These are phyloP conservation scores for Leccinum fallax DNA, from an alignment of 1,284 basidiomycete genomes.

Conservation along the genomic window DNA sequence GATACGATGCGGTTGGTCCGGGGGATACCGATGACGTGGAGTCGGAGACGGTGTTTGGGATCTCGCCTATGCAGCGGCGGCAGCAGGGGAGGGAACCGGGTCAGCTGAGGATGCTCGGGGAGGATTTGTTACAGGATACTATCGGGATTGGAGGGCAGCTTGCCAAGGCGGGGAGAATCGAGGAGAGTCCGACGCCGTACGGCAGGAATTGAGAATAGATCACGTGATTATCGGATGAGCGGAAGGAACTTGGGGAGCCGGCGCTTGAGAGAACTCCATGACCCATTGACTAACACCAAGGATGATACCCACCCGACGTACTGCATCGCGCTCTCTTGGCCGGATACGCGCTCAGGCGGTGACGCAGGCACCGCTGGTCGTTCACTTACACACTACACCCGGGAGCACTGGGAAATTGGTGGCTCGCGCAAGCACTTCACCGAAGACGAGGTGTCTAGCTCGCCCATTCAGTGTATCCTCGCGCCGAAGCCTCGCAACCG, in stretches of 20 bases:
- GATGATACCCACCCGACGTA: constrained; percentile 38
- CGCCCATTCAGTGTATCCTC: not conserved
- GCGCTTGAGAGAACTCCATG: not conserved
- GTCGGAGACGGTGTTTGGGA: constrained; percentile 69
- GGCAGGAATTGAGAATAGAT: constrained; percentile 14
- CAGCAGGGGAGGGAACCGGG: constrained; percentile 30
- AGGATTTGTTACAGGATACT: constrained; percentile 63
- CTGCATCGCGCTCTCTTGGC: constrained; percentile 24
- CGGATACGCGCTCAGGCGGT: constrained; percentile 20
- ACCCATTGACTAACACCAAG: not conserved
- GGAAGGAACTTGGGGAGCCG: constrained; percentile 26
- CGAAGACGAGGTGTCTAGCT: constrained; percentile 3
- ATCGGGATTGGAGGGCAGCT: constrained; percentile 58
- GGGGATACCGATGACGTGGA: constrained; percentile 7
- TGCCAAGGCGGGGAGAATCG: constrained; percentile 47
- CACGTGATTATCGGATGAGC: constrained; percentile 22
- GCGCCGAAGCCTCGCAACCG: constrained; percentile 21
- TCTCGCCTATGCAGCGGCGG: constrained; percentile 51
- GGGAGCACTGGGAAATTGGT: constrained; percentile 2
- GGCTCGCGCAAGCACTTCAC: constrained; percentile 1
- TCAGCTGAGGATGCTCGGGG: constrained; percentile 56
- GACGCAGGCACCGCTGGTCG: constrained; percentile 10
- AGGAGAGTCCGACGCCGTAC: constrained; percentile 67
- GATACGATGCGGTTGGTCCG: constrained; percentile 14
- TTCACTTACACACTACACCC: constrained; percentile 9